Percentiles rank a stretch among this genome's conserved stretches.
Evolutionary conservation across 306 rosid species (phyloP).

Genomic region (Citrullus mucosospermus): DNA sequence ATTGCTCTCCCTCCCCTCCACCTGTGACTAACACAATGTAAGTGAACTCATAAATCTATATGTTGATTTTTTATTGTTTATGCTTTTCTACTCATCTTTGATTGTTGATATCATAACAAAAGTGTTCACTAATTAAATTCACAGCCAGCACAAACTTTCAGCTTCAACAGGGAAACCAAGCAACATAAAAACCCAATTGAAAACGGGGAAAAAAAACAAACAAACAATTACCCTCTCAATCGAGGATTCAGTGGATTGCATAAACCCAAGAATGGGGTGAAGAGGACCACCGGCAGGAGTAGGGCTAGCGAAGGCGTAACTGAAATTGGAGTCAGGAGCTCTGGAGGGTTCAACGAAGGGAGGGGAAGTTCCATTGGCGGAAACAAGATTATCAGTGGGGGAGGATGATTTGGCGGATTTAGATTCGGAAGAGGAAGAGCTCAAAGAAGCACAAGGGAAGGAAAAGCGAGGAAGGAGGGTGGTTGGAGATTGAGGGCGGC

Average conservation of each 20-base stretch:
- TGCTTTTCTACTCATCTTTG: too few relatives aligned
- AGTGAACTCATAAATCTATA: too few relatives aligned
- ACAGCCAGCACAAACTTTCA: background rate
- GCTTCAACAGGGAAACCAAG: background rate
- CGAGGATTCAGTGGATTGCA: constrained; percentile 56
- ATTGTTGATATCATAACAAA: too few relatives aligned
- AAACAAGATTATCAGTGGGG: constrained; percentile 10
- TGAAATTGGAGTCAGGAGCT: constrained; percentile 24
- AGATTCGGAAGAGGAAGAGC: constrained; percentile 50
- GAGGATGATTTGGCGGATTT: constrained; percentile 24
- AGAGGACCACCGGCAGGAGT: background rate
- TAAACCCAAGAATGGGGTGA: constrained; percentile 23
- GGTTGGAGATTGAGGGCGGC: constrained; percentile 6
- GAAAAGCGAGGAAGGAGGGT: constrained; percentile 10
- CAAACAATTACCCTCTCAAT: constrained; percentile 60
- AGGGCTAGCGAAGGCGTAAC: constrained; percentile 34
- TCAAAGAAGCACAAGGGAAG: constrained; percentile 31
- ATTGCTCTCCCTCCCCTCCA: too few relatives aligned
- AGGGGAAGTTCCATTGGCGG: constrained; percentile 27
- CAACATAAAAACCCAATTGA: background rate
- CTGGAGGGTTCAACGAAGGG: constrained; percentile 28
- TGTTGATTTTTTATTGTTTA: too few relatives aligned
- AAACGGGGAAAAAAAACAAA: background rate
- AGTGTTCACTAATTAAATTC: background rate
- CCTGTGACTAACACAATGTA: too few relatives aligned